Evolutionary conservation across 768 basidiomycete genomes (phyloP).

Genomic region (Pholiota microspora): DNA sequence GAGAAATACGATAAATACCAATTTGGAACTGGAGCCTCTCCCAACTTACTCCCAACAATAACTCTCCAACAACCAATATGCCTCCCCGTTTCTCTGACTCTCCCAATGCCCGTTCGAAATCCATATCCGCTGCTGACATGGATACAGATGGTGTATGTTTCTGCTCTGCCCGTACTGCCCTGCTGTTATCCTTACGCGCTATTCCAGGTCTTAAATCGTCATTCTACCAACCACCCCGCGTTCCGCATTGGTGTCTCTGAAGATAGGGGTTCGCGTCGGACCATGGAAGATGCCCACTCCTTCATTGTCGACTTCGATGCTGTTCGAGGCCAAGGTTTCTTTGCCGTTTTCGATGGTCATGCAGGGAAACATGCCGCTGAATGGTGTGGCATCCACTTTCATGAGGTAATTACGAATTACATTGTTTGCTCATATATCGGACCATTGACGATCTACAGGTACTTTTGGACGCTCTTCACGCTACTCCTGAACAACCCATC

Average conservation of each 20-base stretch:
- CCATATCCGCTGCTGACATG: conserved; percentile 72
- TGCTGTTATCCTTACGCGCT: conserved; percentile 1
- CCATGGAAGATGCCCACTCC: conserved; percentile 97
- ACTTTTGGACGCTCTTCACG: conserved; percentile 68
- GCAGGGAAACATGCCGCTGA: conserved; percentile 98
- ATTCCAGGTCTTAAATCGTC: conserved; percentile 68
- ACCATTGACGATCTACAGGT: conserved; percentile 26
- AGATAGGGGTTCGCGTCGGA: conserved; percentile 85
- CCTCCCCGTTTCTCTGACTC: conserved; percentile 50
- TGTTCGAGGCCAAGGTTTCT: conserved; percentile 94
- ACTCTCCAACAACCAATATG: conserved; percentile 12
- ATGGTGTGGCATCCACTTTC: conserved; percentile 97
- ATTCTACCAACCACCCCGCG: conserved; percentile 61
- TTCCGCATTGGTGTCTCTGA: conserved; percentile 77
- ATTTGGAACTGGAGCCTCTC: conserved; percentile 8
- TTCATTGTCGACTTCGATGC: conserved; percentile 94
- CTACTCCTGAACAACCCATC: conserved; percentile 55
- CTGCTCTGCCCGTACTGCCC: neutral
- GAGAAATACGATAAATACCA: conserved; percentile 17
- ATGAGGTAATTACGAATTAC: conserved; percentile 56
- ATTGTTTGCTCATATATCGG: neutral
- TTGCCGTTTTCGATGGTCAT: conserved; percentile 97
- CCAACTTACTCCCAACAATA: neutral
- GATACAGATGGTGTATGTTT: conserved; percentile 74
- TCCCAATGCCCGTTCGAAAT: conserved; percentile 79